Evolutionary conservation across 305 asterid genomes (phyloP).

Genomic region (Fraxinus paxiana): DNA sequence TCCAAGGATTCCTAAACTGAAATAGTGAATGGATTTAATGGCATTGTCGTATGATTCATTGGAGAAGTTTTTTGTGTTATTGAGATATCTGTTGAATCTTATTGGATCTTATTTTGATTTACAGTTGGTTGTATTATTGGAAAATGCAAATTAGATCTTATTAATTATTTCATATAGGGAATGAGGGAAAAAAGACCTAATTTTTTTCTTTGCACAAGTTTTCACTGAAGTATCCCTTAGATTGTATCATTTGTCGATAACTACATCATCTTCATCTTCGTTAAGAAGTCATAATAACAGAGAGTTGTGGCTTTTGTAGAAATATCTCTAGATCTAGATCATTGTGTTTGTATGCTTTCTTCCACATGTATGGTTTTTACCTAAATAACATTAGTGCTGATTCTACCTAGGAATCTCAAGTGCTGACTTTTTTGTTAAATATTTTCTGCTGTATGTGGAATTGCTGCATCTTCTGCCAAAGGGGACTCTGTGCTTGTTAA

Average conservation of each 20-base stretch:
- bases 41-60: not conserved
- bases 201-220: constrained; percentile 11
- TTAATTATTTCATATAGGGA: not conserved
- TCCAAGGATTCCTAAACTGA: not conserved
- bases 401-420: not conserved
- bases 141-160: constrained; percentile 10
- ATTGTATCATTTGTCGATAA: constrained; percentile 2
- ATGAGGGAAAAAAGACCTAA: not conserved
- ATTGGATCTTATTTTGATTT: constrained; percentile 11
- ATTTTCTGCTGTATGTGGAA: constrained; percentile 31
- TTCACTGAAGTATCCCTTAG: not conserved
- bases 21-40: not conserved
- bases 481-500: constrained; percentile 33
- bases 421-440: constrained; percentile 22
- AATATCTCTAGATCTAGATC: constrained; percentile 4
- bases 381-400: not conserved
- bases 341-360: constrained; percentile 1
- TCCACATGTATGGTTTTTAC: not conserved
- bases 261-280: not conserved
- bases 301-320: not conserved
- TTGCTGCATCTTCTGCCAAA: constrained; percentile 34
- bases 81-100: not conserved
- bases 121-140: not conserved
- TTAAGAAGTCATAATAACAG: constrained; percentile 1
- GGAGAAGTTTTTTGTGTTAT: not conserved